These are phyloP conservation scores for Saturnispora hagleri DNA, from an alignment of 805 yeast genomes.

Conservation along the genomic window DNA sequence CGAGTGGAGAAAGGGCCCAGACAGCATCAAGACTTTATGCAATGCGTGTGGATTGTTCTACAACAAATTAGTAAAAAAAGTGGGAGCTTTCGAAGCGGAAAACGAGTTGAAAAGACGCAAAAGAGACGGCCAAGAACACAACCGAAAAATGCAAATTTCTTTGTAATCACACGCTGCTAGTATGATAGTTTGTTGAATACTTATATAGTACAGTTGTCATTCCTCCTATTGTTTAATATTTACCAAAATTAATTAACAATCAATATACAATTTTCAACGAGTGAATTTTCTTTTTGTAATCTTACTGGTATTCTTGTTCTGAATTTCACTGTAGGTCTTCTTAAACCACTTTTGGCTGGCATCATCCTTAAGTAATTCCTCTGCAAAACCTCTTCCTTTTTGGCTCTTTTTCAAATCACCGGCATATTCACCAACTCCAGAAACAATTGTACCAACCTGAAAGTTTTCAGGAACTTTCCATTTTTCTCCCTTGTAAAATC, in stretches of 20 bases:
- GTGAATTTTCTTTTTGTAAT: constrained; percentile 4
- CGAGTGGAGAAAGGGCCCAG: constrained; percentile 90
- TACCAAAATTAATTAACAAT: not conserved
- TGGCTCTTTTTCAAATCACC: constrained; percentile 60
- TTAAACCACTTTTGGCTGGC: constrained; percentile 69
- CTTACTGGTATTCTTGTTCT: constrained; percentile 34
- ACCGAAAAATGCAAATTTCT: constrained; percentile 17
- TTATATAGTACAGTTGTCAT: not conserved
- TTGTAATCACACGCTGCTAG: not conserved
- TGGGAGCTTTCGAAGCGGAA: constrained; percentile 36
- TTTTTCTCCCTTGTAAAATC: constrained; percentile 84
- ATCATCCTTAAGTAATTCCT: constrained; percentile 70
- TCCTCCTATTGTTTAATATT: not conserved
- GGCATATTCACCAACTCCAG: constrained; percentile 72
- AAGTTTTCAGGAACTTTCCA: constrained; percentile 59
- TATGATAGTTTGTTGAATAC: not conserved
- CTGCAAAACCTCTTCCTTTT: constrained; percentile 71
- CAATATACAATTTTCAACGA: not conserved
- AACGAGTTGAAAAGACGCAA: constrained; percentile 26
- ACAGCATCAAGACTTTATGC: constrained; percentile 73
- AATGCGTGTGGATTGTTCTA: constrained; percentile 87
- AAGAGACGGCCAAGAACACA: constrained; percentile 23
- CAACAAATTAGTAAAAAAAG: constrained; percentile 46
- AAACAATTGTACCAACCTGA: constrained; percentile 82
- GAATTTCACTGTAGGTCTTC: constrained; percentile 76